Percentiles rank a stretch among this genome's conserved stretches.
Conservation (phyloP, 495 filamentous ascomycete species). For the Staphylotrichum tortipilum region DNA sequence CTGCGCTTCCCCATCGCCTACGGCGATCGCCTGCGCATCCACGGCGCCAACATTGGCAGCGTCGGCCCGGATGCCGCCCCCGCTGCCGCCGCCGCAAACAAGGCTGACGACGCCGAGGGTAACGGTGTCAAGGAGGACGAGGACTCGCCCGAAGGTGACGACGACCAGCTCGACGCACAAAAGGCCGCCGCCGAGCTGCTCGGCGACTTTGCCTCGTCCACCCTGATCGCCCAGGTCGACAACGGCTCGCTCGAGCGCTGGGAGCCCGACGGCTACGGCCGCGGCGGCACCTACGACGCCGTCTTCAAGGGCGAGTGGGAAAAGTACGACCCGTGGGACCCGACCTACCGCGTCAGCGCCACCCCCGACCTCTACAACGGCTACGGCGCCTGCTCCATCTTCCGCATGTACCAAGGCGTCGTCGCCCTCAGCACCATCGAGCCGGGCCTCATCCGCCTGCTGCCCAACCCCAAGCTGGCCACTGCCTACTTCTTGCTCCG, state of each 20-base stretch:
- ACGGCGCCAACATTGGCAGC: conserved; percentile 34
- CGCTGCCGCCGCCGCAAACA: conserved; percentile 11
- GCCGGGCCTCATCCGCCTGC: conserved; percentile 76
- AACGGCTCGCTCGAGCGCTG: conserved; percentile 82
- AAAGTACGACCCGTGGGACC: conserved; percentile 77
- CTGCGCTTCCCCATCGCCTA: conserved; percentile 64
- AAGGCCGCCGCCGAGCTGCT: conserved; percentile 31
- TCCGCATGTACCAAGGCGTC: conserved; percentile 86
- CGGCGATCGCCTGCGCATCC: conserved; percentile 76
- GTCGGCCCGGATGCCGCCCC: conserved; percentile 28
- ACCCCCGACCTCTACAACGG: conserved; percentile 80
- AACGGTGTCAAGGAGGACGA: conserved; percentile 25
- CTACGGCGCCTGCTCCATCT: conserved; percentile 75
- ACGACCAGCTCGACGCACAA: conserved; percentile 14
- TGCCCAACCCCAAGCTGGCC: conserved; percentile 68
- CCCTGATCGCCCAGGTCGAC: conserved; percentile 65
- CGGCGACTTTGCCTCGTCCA: conserved; percentile 37
- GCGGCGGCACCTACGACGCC: conserved; percentile 59
- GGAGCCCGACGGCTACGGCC: conserved; percentile 77
- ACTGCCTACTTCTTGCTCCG: conserved; percentile 83
- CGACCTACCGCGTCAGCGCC: conserved; percentile 60
- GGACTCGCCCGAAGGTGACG: conserved; percentile 14
- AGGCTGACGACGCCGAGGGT: too few species aligned
- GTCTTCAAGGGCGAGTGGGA: conserved; percentile 80
- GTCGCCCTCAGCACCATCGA: conserved; percentile 71